Base-by-base conservation (phyloP, 495 filamentous ascomycete genomes). In the Lophiotrema nucula region DNA sequence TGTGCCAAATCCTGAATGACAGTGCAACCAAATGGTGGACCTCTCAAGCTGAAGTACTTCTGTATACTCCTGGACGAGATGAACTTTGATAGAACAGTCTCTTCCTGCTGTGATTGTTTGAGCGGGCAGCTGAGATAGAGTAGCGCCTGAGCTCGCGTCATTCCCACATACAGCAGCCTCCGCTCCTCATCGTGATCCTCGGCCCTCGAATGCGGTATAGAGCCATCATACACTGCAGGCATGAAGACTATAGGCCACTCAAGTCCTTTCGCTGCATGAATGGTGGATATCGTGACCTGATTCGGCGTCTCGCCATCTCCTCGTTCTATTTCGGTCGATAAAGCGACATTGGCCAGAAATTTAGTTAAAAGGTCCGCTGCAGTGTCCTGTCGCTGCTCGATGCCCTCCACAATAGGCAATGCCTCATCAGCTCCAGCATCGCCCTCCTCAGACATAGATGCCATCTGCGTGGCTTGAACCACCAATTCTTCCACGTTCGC, bases 171-270 rank as follows among this genome's bases (percentile, higher is more conserved):
- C 0, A 99, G 78, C 47, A 99, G 72, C 47, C 95, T 76, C 56
- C 95, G 77, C 68, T 99, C 95, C 71, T 99, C 95, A 55, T 92
- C 88, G 15, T 77, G 76, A 66, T 97, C 91, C 44, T 99, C 95
- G 11, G 91, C 83, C 58, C 93, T 79, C n/a, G 86, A 88, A 72
- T 99, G 95, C 1, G 95, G 95, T 51, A 97, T 97, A 16, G 86
- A 93, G 13, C 92, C 92, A 27, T 93, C 83, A 68, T 96, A 97
- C 23, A 88, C 85, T 0, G 88, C 89, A 0, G 95, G 92, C 12
- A 99, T 85, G 70, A 99, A 99, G 0, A 99, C 89, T 10, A 97
- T 82, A 1, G 95, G 95, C 95, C 95, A 99, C 67, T 99, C 95
- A 0, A 99, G 76, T 3, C 95, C 92, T 69, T 99, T 99, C 0